Evolutionary conservation across 2,329 filamentous ascomycete species (phyloP).

Genomic region (Gaeumannomyces tritici): DNA sequence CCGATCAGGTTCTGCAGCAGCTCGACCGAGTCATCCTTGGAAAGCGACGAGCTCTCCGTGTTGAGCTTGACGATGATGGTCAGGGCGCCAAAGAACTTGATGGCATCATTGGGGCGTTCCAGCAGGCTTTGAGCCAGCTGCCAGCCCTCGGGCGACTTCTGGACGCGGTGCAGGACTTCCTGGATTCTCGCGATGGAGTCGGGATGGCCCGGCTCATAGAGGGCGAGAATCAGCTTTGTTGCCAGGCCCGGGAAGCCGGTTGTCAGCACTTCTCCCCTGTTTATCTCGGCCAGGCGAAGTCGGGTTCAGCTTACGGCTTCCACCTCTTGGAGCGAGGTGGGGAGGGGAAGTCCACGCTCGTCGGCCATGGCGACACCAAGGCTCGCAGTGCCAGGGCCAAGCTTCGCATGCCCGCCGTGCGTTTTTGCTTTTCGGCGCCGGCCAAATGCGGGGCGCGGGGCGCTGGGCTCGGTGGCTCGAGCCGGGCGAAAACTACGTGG

Average conservation of each 20-base stretch:
- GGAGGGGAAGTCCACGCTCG: conserved; percentile 15
- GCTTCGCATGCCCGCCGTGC: neutral
- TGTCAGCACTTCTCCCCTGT: neutral
- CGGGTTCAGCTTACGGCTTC: conserved; percentile 17
- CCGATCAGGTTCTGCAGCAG: conserved; percentile 51
- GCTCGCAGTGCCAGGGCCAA: neutral
- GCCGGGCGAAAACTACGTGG: neutral
- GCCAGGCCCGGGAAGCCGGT: neutral
- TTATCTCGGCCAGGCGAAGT: neutral
- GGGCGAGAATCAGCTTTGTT: conserved; percentile 33
- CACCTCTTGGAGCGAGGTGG: conserved; percentile 23
- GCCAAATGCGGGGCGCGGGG: neutral
- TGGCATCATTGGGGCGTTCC: conserved; percentile 47
- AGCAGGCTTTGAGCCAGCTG: conserved; percentile 71
- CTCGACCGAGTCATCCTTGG: conserved; percentile 45
- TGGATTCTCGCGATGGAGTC: conserved; percentile 46
- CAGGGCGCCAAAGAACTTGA: conserved; percentile 85
- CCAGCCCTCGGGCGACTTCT: conserved; percentile 77
- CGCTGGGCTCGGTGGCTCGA: neutral
- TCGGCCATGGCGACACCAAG: neutral
- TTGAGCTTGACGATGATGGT: conserved; percentile 94
- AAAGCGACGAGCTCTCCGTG: conserved; percentile 54
- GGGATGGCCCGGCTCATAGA: conserved; percentile 39
- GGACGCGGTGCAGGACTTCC: conserved; percentile 66
- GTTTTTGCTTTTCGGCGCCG: neutral